Conservation (phyloP, 1,284 basidiomycete genomes). For the Somion occarium region DNA sequence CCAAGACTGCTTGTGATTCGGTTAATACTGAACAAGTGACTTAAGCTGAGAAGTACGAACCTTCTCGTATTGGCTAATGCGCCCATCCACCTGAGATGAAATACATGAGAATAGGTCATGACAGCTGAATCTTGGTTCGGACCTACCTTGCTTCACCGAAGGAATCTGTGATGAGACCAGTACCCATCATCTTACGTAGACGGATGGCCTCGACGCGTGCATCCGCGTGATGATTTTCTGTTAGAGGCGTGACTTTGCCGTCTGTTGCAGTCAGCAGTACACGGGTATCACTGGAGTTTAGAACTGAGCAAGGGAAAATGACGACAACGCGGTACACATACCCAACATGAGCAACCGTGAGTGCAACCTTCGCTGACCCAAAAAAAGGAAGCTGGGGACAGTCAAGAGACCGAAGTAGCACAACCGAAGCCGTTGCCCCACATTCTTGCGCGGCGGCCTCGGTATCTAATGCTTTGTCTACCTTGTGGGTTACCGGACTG, state of each 20-base stretch:
- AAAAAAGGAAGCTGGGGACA: constrained; percentile 76
- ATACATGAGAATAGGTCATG: background rate
- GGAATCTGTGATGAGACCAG: constrained; percentile 87
- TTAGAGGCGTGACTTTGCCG: constrained; percentile 75
- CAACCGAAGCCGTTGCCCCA: constrained; percentile 90
- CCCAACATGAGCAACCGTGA: constrained; percentile 94
- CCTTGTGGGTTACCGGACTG: constrained; percentile 28
- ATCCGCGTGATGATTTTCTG: constrained; percentile 92
- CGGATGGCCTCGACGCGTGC: constrained; percentile 81
- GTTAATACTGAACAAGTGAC: constrained; percentile 1
- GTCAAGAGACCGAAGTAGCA: constrained; percentile 83
- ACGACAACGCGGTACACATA: too few species aligned
- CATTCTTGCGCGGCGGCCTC: constrained; percentile 60
- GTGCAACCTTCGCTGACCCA: constrained; percentile 57
- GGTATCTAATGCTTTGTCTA: constrained; percentile 55
- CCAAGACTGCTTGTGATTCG: constrained; percentile 58
- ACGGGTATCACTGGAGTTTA: constrained; percentile 72
- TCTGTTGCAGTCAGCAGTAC: constrained; percentile 77
- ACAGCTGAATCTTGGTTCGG: background rate
- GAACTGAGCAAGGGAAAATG: background rate
- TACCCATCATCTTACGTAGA: constrained; percentile 86
- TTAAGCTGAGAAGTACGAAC: constrained; percentile 32
- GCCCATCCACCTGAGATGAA: constrained; percentile 81
- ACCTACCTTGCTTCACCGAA: constrained; percentile 87
- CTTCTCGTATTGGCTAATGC: constrained; percentile 91